Percentiles rank a stretch among this genome's conserved stretches.
phyloP scores from a whole-genome alignment of 2,329 filamentous ascomycete genomes.

The Colletotrichum sansevieriae region DNA sequence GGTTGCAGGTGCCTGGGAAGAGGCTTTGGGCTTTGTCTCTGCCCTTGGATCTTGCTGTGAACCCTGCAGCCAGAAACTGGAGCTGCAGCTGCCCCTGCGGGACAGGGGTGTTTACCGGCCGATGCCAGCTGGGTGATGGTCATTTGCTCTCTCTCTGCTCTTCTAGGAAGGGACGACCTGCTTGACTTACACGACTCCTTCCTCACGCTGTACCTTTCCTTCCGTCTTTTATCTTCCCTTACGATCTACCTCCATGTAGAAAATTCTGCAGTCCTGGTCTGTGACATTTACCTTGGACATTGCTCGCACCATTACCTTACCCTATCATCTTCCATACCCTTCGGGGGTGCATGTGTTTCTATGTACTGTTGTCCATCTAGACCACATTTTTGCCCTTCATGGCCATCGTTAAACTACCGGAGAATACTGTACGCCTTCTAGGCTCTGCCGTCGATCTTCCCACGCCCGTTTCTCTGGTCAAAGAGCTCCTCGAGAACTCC shows the following conservation, averaged over 20 bases:
- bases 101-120: not conserved
- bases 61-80: slow-evolving; percentile 23
- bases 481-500: slow-evolving; percentile 83
- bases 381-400: slow-evolving; percentile 49
- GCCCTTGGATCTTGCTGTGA: slow-evolving; percentile 13
- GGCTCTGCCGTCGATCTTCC: slow-evolving; percentile 72
- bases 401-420: slow-evolving; percentile 64
- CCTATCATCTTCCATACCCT: not conserved
- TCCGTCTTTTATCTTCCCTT: not conserved
- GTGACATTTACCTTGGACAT: too few relatives aligned
- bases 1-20: slow-evolving; percentile 31
- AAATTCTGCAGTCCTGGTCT: too few relatives aligned
- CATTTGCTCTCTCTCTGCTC: not conserved
- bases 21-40: slow-evolving; percentile 12
- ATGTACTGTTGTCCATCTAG: slow-evolving; percentile 7
- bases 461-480: slow-evolving; percentile 73
- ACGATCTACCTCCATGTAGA: too few relatives aligned
- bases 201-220: slow-evolving; percentile 1
- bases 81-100: not conserved
- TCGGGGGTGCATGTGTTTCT: not conserved
- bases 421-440: slow-evolving; percentile 66
- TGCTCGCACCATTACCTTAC: too few relatives aligned
- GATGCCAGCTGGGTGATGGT: slow-evolving; percentile 6
- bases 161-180: not conserved
- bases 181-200: slow-evolving; percentile 18